Conservation (phyloP, 1,139 yeast genomes). For the Magnusiomyces paraingens region DNA sequence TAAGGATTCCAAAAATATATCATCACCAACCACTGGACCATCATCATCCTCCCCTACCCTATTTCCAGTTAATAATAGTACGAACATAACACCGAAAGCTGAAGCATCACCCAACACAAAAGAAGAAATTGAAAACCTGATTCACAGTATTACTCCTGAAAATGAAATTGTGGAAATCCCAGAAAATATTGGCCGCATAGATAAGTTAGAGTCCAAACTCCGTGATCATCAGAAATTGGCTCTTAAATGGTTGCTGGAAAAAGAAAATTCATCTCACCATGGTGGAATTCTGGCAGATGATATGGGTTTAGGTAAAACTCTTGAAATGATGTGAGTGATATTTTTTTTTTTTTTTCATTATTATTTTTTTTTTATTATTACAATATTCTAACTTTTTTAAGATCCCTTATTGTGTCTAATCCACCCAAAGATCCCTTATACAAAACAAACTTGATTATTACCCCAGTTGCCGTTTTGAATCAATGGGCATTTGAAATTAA, state of each 20-base stretch:
- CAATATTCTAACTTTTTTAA: too few species aligned
- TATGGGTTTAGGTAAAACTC: conserved; percentile 92
- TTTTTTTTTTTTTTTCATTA: conserved; percentile 35
- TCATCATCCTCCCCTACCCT: too few species aligned
- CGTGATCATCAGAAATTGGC: conserved; percentile 86
- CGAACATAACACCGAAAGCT: too few species aligned
- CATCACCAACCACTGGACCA: too few species aligned
- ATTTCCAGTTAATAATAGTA: too few species aligned
- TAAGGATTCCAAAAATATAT: too few species aligned
- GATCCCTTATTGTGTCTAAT: conserved; percentile 53
- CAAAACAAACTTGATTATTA: conserved; percentile 70
- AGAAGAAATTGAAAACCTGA: too few species aligned
- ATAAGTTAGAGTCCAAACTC: conserved; percentile 26
- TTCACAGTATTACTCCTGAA: too few species aligned
- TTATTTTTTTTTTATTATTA: conserved; percentile 33
- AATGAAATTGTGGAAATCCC: too few species aligned
- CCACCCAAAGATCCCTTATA: conserved; percentile 33
- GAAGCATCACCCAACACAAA: too few species aligned
- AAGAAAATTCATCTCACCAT: conserved; percentile 46
- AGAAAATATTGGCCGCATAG: too few species aligned
- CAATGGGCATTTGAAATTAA: conserved; percentile 81
- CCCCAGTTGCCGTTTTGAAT: conserved; percentile 74
- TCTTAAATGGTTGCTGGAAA: conserved; percentile 67
- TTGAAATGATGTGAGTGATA: conserved; percentile 52
- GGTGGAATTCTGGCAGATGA: conserved; percentile 91